These are phyloP conservation scores for Chaetomiaceae sp. DNA, from an alignment of 2,329 filamentous ascomycete genomes.

Conservation along the genomic window DNA sequence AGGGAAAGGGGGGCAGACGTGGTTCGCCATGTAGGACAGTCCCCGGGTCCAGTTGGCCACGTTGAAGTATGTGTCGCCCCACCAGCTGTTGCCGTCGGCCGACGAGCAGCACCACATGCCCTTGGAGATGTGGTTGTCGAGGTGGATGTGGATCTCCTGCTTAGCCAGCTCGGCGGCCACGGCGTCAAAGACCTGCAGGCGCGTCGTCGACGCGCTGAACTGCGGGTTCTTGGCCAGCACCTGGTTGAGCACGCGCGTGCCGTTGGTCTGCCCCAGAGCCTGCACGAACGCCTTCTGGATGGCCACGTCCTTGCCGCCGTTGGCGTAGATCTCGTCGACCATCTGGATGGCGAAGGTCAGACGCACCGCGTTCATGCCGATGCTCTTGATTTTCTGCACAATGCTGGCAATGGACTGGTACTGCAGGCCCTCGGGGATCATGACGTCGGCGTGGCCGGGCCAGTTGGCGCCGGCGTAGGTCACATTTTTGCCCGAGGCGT, in stretches of 20 bases:
- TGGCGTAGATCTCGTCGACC: conserved; percentile 52
- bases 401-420: conserved; percentile 52
- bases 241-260: conserved; percentile 42
- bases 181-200: conserved; percentile 55
- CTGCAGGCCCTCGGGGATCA: conserved; percentile 59
- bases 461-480: conserved; percentile 54
- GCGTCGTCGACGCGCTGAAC: conserved; percentile 48
- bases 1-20: conserved; percentile 36
- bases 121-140: conserved; percentile 56
- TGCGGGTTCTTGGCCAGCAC: conserved; percentile 52
- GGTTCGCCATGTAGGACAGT: conserved; percentile 52
- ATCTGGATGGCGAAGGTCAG: conserved; percentile 59
- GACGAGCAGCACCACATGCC: conserved; percentile 53
- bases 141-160: conserved; percentile 51
- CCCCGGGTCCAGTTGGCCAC: conserved; percentile 56
- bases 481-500: conserved; percentile 37
- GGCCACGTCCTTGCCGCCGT: conserved; percentile 41
- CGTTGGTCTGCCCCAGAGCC: conserved; percentile 47
- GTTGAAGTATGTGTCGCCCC: conserved; percentile 54
- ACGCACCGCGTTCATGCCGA: conserved; percentile 58
- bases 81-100: conserved; percentile 54
- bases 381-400: conserved; percentile 48
- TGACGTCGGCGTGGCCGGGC: conserved; percentile 55
- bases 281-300: conserved; percentile 39
- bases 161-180: conserved; percentile 51